These are phyloP conservation scores for Dittrichia graveolens DNA, from an alignment of 129 eudicot genomes.

Conservation along the genomic window DNA sequence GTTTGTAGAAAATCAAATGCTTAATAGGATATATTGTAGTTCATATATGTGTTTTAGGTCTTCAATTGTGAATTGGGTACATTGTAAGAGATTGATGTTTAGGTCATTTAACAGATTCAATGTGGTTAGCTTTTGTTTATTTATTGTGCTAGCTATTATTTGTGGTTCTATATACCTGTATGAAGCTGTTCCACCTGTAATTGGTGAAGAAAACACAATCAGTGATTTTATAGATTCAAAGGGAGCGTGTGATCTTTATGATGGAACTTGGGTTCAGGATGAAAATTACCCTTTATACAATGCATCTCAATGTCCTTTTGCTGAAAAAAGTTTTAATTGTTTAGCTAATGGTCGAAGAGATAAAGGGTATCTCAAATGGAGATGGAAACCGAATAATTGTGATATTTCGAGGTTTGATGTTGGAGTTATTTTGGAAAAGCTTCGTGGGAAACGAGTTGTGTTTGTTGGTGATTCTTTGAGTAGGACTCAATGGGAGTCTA, in stretches of 20 bases:
- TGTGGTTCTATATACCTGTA: slow-evolving; percentile 52
- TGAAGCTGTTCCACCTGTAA: slow-evolving; percentile 32
- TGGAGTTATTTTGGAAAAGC: slow-evolving; percentile 50
- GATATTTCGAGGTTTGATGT: slow-evolving; percentile 64
- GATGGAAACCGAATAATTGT: slow-evolving; percentile 81
- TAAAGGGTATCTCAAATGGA: slow-evolving; percentile 72
- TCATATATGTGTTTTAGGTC: slow-evolving; percentile 37
- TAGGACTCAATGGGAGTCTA: slow-evolving; percentile 95
- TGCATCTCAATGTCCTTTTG: slow-evolving; percentile 85
- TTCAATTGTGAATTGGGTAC: slow-evolving; percentile 32
- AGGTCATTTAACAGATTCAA: slow-evolving; percentile 50
- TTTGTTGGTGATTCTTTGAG: slow-evolving; percentile 96
- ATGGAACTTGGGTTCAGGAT: slow-evolving; percentile 83
- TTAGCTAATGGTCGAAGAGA: slow-evolving; percentile 79
- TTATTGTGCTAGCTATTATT: slow-evolving; percentile 48
- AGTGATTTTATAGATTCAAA: slow-evolving; percentile 18
- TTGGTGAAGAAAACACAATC: slow-evolving; percentile 12
- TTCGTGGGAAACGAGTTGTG: slow-evolving; percentile 77
- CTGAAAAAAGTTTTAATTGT: slow-evolving; percentile 78
- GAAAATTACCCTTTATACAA: slow-evolving; percentile 75
- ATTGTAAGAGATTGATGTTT: slow-evolving; percentile 42
- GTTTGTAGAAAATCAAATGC: slow-evolving; percentile 26
- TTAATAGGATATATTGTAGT: slow-evolving; percentile 30
- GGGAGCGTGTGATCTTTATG: slow-evolving; percentile 60
- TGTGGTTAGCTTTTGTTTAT: slow-evolving; percentile 48